A percentile compares a stretch with the other conserved stretches of the same genome.
These are phyloP conservation scores for Polyplosphaeria fusca DNA, from an alignment of 495 filamentous ascomycete genomes.

Conservation along the genomic window DNA sequence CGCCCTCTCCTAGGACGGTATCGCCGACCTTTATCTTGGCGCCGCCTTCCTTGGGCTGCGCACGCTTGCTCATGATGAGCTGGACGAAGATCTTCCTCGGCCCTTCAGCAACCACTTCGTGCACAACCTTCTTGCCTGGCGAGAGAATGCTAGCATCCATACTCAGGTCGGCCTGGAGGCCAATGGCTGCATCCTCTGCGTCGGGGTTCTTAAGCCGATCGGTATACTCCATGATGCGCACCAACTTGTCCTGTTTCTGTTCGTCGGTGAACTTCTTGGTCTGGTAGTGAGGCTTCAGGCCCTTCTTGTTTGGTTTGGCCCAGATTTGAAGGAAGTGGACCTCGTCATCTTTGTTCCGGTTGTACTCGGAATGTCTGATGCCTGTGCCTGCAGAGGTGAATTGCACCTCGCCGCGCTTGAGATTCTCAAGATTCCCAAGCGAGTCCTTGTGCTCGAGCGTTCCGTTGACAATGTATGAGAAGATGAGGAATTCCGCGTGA, in stretches of 20 bases:
- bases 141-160: conserved; percentile 66
- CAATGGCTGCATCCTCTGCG: conserved; percentile 65
- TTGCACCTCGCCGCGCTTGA: conserved; percentile 75
- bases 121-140: conserved; percentile 45
- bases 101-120: conserved; percentile 57
- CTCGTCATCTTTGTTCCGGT: conserved; percentile 59
- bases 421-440: conserved; percentile 69
- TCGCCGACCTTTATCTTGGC: conserved; percentile 65
- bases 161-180: conserved; percentile 74
- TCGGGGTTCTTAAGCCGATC: conserved; percentile 54
- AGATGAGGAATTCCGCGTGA: conserved; percentile 81
- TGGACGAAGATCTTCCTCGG: conserved; percentile 73
- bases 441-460: conserved; percentile 79
- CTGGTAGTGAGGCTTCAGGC: conserved; percentile 67
- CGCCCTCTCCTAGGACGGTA: conserved; percentile 62
- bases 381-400: conserved; percentile 77
- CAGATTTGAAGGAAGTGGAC: conserved; percentile 84
- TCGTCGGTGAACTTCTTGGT: conserved; percentile 65
- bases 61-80: conserved; percentile 58
- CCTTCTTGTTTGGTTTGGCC: conserved; percentile 66
- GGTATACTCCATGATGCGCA: conserved; percentile 68
- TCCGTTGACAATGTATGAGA: conserved; percentile 73
- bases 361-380: conserved; percentile 74
- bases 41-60: conserved; percentile 58
- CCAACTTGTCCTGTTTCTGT: conserved; percentile 62